Evolutionary conservation across 768 basidiomycete genomes (phyloP).

Genomic region (Leccinum subgranulosum): DNA sequence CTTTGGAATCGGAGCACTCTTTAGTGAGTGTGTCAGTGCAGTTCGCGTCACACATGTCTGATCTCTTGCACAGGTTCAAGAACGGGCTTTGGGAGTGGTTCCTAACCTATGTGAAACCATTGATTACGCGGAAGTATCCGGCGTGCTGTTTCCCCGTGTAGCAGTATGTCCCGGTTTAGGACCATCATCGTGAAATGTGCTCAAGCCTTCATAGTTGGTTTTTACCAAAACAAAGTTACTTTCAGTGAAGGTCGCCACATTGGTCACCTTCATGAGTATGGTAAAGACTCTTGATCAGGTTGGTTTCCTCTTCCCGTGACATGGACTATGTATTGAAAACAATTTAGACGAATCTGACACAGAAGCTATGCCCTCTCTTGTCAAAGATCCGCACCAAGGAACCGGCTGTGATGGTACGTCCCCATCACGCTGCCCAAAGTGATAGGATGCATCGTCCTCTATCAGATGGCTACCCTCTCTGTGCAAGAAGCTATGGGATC

Average conservation of each 20-base stretch:
- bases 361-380: constrained; percentile 91
- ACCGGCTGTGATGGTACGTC: constrained; percentile 82
- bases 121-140: constrained; percentile 93
- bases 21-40: constrained; percentile 42
- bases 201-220: constrained; percentile 57
- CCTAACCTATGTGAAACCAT: constrained; percentile 90
- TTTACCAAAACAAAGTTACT: constrained; percentile 91
- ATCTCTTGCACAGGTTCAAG: constrained; percentile 68
- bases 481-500: constrained; percentile 97
- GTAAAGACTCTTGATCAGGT: constrained; percentile 90
- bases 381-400: constrained; percentile 96
- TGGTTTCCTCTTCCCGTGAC: constrained; percentile 7
- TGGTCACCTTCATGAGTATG: constrained; percentile 81
- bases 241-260: constrained; percentile 86
- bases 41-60: not conserved
- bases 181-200: not conserved
- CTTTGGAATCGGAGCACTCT: constrained; percentile 93
- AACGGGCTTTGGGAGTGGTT: constrained; percentile 79
- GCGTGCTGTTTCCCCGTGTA: constrained; percentile 85
- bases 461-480: constrained; percentile 78
- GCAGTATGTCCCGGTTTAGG: constrained; percentile 55
- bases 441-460: constrained; percentile 2
- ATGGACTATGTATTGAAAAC: not conserved
- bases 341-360: constrained; percentile 75
- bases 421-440: not conserved